Percentiles rank a stretch among this genome's conserved stretches.
Evolutionary conservation across 2,329 filamentous ascomycete species (phyloP).

Genomic region (Arthrobotrys megalospora): DNA sequence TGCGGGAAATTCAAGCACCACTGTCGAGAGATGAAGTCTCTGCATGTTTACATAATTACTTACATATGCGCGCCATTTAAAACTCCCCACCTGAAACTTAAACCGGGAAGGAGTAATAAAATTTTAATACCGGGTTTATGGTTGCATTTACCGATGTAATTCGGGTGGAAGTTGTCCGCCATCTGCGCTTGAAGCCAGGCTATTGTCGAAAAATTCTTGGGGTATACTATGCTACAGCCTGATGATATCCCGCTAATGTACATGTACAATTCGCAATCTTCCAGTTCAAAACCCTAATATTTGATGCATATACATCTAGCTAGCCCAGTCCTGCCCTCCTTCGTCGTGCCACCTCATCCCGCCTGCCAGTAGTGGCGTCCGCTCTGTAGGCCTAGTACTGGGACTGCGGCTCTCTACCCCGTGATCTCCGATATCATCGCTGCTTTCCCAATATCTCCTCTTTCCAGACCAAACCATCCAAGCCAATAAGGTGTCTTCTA

Average conservation of each 20-base stretch:
- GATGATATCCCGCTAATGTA: conserved; percentile 1
- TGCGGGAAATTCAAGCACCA: no score
- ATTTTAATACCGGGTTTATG: no score
- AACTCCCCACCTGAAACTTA: no score
- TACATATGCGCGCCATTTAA: no score
- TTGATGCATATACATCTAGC: conserved; percentile 5
- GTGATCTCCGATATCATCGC: not conserved
- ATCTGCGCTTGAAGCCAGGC: not conserved
- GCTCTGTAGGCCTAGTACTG: conserved; percentile 17
- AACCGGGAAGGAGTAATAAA: no score
- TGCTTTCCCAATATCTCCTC: not conserved
- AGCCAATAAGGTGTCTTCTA: conserved; percentile 47
- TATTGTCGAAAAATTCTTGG: not conserved
- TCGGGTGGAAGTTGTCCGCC: no score
- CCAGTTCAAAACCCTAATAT: not conserved
- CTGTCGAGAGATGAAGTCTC: no score
- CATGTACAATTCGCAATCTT: not conserved
- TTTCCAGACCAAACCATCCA: conserved; percentile 48
- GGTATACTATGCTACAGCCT: conserved; percentile 17
- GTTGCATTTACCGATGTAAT: no score
- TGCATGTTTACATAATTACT: no score
- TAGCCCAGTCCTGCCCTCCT: conserved; percentile 37
- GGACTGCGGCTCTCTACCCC: not conserved
- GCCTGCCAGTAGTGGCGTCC: conserved; percentile 37
- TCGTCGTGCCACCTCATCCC: conserved; percentile 54